Conservation (phyloP, 192 early-diverging fungal species). For the Coemansia biformis region DNA sequence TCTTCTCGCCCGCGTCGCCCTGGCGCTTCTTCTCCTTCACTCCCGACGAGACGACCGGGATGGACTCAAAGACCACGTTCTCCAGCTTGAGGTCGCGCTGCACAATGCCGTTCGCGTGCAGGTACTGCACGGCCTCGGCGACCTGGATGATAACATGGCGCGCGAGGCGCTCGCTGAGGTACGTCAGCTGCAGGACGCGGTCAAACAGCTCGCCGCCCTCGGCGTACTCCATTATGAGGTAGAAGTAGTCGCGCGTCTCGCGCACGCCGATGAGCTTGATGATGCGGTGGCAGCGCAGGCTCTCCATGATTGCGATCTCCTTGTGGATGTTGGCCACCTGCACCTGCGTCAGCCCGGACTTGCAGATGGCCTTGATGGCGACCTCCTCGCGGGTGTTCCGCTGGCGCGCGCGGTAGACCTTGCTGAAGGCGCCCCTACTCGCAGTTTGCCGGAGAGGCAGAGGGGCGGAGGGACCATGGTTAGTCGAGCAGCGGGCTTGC, state of each 20-base stretch:
- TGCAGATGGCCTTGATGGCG: constrained; percentile 80
- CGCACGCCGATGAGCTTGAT: constrained; percentile 69
- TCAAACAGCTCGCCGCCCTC: constrained; percentile 91
- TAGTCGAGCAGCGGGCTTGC: too few relatives aligned
- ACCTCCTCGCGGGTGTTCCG: constrained; percentile 57
- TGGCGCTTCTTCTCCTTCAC: constrained; percentile 46
- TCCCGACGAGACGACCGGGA: constrained; percentile 55
- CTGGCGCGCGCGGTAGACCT: constrained; percentile 68
- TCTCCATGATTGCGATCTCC: constrained; percentile 81
- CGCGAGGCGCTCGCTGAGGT: constrained; percentile 70
- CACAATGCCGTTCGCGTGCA: constrained; percentile 81
- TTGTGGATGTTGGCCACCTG: constrained; percentile 81
- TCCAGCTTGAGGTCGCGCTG: constrained; percentile 95
- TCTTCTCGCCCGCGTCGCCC: constrained; percentile 59
- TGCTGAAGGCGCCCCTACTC: constrained; percentile 81
- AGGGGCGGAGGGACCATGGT: constrained; percentile 4
- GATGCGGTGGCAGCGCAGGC: constrained; percentile 70
- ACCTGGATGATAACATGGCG: constrained; percentile 85
- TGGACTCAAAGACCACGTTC: constrained; percentile 76
- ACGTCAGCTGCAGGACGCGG: constrained; percentile 74
- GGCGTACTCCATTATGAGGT: constrained; percentile 74
- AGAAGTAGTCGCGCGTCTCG: constrained; percentile 72
- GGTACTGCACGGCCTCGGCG: constrained; percentile 73
- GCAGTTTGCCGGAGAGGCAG: constrained; percentile 5
- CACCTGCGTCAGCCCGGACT: constrained; percentile 62